Base-by-base conservation (phyloP, 2,329 filamentous ascomycete species). In the Geosmithia flava region DNA sequence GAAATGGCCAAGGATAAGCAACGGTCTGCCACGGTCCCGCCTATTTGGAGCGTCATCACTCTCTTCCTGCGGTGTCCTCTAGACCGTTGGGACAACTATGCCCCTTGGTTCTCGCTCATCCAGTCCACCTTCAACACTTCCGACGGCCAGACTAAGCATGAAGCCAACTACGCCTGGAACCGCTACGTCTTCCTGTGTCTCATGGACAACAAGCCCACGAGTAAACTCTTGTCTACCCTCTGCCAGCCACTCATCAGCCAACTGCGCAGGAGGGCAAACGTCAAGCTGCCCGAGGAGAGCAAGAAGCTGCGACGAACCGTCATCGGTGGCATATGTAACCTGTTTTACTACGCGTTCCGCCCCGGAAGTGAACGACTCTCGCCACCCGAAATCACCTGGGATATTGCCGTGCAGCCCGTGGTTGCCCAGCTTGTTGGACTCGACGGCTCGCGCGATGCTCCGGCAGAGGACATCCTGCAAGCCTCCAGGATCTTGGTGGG, bases 141-240 rank as follows among this genome's bases (percentile, higher is more conserved):
- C 47, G 87, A 95, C 53, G 67, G 74, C 3, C 68, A 74, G 43
- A 85, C 83, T 43, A 87, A 83, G 56, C 71, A 79, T 15, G 82
- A 94, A 57, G 87, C 90, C 20, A 88, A 91, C 57, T 69, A 82
- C 49, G 89, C 89, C 1, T 96, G 91, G 87, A 87, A 86, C 55
- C 83, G 86, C 47, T 80, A 96, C 43, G 77, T 93, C 19, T 95
- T 84, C 59, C 77, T 82, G 7, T 74, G 87, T 16, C 76, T 83
- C 48, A 75, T 82, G 0, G 80, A 83, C 53, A 68, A 76, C 27
- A 80, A 75, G 44, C 76, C 83, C 56, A 52, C 54, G 46, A 67
- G 55, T 10, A 65, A 66, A 40, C 54, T 54, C 7, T 56, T 62
- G 17, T 54, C 51, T 3, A 66, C 63, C 1, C 69, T 95, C 2